Base-by-base conservation (phyloP, 805 yeast genomes). In the Starmerella roubikii region DNA sequence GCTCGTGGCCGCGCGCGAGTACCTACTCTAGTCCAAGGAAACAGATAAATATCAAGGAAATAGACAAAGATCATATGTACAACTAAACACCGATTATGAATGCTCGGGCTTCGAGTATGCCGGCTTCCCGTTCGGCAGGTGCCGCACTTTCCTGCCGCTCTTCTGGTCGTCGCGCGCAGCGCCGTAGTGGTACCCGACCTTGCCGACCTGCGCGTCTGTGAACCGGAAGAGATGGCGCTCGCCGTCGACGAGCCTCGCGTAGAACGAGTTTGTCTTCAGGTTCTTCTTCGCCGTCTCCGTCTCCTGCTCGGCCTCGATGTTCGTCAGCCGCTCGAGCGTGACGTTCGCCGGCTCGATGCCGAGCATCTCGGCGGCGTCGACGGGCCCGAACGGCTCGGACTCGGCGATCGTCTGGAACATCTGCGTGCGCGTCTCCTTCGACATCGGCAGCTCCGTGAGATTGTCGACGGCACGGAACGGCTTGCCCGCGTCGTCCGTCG, bases 351-450 rank as follows among this genome's bases (percentile, higher is more conserved):
- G 93, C 57, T 82, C 86, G 47, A 88, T 67, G 31, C 71, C 85
- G 47, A 83, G 72, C 29, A 79, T 71, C 41, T 74, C 66, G 35
- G 98, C 95, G 12, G 98, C 96, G 55, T 91, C 97, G 5, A 85
- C 69, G 4, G 96, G 94, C 6, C 95, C 95, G 57, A 88, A 86
- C 9, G 94, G 94, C 63, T 85, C 93, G 21, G 85, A 76, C 62
- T 88, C 98, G 9, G 94, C 88, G 57, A 88, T 77, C 11, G 93
- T 79, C 55, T 83, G 61, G 65, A 86, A 86, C 48, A 88, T 68
- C 47, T 93, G 83, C 47, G 74, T 75, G 46, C 78, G 66, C 2
- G 94, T 80, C 60, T 78, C 82, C 48, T 74, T 71, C 24, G 94
- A 94, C 37, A 81, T 75, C 25, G 95, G 95, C 65, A 86, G 82